These are phyloP conservation scores for Heritiera littoralis DNA, from an alignment of 345 rosid genomes.

Conservation along the genomic window DNA sequence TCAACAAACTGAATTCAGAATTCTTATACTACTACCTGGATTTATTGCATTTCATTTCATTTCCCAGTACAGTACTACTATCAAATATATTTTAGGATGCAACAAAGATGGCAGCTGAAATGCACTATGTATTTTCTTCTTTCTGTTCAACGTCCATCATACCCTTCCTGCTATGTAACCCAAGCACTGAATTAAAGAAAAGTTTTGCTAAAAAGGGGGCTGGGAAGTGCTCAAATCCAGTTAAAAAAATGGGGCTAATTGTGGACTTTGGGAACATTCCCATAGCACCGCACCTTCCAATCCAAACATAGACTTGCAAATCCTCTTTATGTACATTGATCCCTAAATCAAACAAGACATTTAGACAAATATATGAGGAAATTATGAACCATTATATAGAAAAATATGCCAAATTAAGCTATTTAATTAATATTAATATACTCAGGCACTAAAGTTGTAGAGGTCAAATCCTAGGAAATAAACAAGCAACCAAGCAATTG, in stretches of 20 bases:
- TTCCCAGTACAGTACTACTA: no score
- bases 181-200: not conserved
- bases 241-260: not conserved
- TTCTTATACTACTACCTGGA: not conserved
- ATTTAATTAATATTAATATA: no score
- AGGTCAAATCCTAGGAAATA: not conserved
- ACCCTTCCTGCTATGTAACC: not conserved
- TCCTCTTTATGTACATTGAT: not conserved
- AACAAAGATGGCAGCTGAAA: not conserved
- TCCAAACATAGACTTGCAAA: not conserved
- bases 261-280: not conserved
- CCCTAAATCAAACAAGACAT: not conserved
- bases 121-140: no score
- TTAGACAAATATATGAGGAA: not conserved
- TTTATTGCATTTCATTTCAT: not conserved
- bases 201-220: no score
- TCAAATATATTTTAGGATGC: not conserved
- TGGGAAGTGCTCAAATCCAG: no score
- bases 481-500: not conserved
- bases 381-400: not conserved
- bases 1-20: not conserved
- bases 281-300: not conserved
- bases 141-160: not conserved
- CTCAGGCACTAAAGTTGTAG: no score
- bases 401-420: not conserved